phyloP scores from a whole-genome alignment of 2,329 filamentous ascomycete genomes.

The Verticillium isaacii region DNA sequence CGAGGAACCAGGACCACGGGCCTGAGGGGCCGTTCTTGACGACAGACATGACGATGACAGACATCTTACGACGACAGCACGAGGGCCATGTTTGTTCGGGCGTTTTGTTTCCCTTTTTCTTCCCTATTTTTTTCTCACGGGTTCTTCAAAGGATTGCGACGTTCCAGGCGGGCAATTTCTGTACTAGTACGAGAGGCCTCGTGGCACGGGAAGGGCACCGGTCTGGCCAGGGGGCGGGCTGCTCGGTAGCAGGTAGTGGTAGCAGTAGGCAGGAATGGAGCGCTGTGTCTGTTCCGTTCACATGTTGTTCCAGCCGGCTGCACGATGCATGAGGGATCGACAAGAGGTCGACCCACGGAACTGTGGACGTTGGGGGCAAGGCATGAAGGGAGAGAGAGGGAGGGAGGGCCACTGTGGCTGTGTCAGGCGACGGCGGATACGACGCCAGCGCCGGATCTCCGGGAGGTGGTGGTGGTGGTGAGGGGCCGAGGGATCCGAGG shows the following conservation, averaged over 20 bases:
- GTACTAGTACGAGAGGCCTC: not conserved
- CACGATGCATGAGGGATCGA: too few species aligned
- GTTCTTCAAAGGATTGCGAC: not conserved
- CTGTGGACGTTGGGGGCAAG: too few species aligned
- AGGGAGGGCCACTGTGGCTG: not conserved
- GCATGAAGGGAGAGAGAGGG: not conserved
- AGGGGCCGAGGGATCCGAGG: too few species aligned
- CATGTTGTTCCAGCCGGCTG: not conserved
- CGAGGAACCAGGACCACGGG: not conserved
- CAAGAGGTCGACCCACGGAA: too few species aligned
- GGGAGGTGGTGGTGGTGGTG: not conserved
- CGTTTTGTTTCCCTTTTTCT: not conserved
- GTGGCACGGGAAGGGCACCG: not conserved
- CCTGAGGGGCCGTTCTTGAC: conserved; percentile 12
- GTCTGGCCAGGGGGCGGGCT: too few species aligned
- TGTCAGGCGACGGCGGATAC: not conserved
- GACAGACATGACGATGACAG: conserved; percentile 1
- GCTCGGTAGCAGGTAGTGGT: not conserved
- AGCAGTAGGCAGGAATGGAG: not conserved
- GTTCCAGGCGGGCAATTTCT: not conserved
- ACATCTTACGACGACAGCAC: not conserved
- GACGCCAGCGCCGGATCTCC: not conserved
- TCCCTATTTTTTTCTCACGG: conserved; percentile 1
- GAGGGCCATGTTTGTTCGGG: not conserved
- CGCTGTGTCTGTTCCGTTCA: not conserved